A percentile compares a stretch with the other conserved stretches of the same genome.
Evolutionary conservation across 192 early-diverging fungal genomes (phyloP).

Genomic region (Umbelopsis sp.): DNA sequence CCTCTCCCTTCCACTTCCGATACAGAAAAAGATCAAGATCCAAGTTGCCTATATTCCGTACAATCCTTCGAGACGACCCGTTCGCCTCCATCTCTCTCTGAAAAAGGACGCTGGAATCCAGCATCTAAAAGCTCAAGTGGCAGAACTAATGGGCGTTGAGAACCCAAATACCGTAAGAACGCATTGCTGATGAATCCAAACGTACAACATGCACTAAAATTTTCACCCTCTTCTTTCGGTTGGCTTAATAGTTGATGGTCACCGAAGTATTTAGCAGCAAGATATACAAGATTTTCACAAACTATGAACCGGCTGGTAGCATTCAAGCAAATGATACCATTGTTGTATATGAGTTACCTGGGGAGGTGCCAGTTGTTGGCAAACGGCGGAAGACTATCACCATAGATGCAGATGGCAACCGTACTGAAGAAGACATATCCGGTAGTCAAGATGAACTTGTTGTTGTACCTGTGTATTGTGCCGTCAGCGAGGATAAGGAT

Average conservation of each 20-base stretch:
- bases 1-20: slow-evolving; percentile 75
- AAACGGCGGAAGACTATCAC: slow-evolving; percentile 14
- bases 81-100: slow-evolving; percentile 54
- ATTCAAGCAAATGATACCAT: slow-evolving; percentile 38
- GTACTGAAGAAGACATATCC: slow-evolving; percentile 1
- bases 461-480: slow-evolving; percentile 35
- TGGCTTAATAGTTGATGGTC: slow-evolving; percentile 31
- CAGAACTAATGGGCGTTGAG: slow-evolving; percentile 50
- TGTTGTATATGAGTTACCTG: slow-evolving; percentile 38
- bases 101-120: slow-evolving; percentile 65
- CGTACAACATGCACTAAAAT: background rate
- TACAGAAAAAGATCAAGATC: slow-evolving; percentile 55
- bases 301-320: slow-evolving; percentile 46
- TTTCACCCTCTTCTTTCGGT: too few species aligned
- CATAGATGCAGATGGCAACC: slow-evolving; percentile 2
- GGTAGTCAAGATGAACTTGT: background rate
- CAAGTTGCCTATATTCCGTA: slow-evolving; percentile 56
- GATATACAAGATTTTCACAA: slow-evolving; percentile 57
- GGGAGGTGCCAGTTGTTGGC: slow-evolving; percentile 22
- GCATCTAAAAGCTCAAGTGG: slow-evolving; percentile 62
- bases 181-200: background rate
- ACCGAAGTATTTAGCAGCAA: slow-evolving; percentile 55
- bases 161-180: slow-evolving; percentile 27
- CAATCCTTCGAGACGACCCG: slow-evolving; percentile 39
- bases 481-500: slow-evolving; percentile 31